Base-by-base conservation (phyloP, 2,329 filamentous ascomycete species). In the Cryphonectria carpinicola region DNA sequence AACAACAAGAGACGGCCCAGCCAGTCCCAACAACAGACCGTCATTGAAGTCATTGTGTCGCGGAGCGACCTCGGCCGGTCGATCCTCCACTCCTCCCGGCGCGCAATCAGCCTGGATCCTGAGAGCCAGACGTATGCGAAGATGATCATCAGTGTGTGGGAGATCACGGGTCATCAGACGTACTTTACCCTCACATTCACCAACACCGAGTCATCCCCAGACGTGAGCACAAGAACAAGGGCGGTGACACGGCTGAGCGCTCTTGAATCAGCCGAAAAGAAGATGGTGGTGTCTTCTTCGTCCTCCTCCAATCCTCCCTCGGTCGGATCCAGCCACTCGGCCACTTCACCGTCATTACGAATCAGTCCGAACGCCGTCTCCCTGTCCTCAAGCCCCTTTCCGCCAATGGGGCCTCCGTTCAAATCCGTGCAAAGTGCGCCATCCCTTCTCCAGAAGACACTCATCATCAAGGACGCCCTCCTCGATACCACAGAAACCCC, bases 141-240 rank as follows among this genome's bases (percentile, higher is more conserved):
- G 74, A 93, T 94, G 90, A 93, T 94, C 63, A 88, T 94, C 32
- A 92, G 90, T 0, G 87, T 93, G 8, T 95, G 92, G 90, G 86
- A 88, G 71, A 83, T 87, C n/a, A 87, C 92, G 54, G 88, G 92
- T 58, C 84, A 86, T 28, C 87, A 90, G 74, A 88, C 86, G 13
- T 94, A 91, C 79, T 94, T 90, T 77, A 94, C 91, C 1, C 81
- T 94, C 70, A 93, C 91, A 0, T 94, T 95, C 72, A 94, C 92
- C 14, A 89, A 86, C 72, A 86, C 88, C 17, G 82, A 85, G 25
- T 82, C 83, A 0, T 77, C 79, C 0, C 76, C 82, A 0, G 76
- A 78, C 0, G 74, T 82, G 6, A 66, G 78, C 1, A 77, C 75
- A 13, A 76, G 75, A 22, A 82, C 78, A 65, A 84, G 82, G 69